Conservation (phyloP, 768 basidiomycete species). For the Lactifluus pinguis region DNA sequence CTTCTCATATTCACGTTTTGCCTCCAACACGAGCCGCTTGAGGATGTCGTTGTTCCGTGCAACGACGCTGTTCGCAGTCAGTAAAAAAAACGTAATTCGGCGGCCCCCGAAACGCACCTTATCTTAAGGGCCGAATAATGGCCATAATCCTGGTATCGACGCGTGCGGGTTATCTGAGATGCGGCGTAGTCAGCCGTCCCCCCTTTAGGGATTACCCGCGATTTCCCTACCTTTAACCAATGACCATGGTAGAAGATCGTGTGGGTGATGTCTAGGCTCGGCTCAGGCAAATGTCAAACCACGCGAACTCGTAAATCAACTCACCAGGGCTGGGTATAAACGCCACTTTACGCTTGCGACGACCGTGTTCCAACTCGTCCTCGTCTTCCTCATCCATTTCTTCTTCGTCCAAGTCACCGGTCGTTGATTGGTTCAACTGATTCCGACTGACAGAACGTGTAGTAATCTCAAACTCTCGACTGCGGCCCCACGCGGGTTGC, state of each 20-base stretch:
- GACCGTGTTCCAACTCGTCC: slow-evolving; percentile 55
- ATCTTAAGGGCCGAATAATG: slow-evolving; percentile 69
- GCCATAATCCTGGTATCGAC: slow-evolving; percentile 67
- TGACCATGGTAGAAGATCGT: slow-evolving; percentile 90
- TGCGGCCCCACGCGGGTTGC: slow-evolving; percentile 88
- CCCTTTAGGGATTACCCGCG: slow-evolving; percentile 11
- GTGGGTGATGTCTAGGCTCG: slow-evolving; percentile 61
- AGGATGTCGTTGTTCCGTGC: slow-evolving; percentile 85
- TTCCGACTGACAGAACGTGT: slow-evolving; percentile 61
- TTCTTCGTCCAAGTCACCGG: slow-evolving; percentile 71
- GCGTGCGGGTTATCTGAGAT: slow-evolving; percentile 65
- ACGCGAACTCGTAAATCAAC: slow-evolving; percentile 20
- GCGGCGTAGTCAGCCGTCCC: not conserved
- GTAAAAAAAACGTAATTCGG: slow-evolving; percentile 15
- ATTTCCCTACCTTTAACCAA: slow-evolving; percentile 64
- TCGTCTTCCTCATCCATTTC: slow-evolving; percentile 46
- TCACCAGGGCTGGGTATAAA: slow-evolving; percentile 76
- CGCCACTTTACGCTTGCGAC: slow-evolving; percentile 65
- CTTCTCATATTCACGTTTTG: slow-evolving; percentile 83
- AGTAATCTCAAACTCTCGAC: slow-evolving; percentile 82
- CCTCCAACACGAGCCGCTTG: slow-evolving; percentile 82
- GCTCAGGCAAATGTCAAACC: slow-evolving; percentile 1
- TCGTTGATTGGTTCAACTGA: slow-evolving; percentile 53
- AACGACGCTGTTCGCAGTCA: slow-evolving; percentile 48
- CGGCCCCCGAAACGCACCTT: slow-evolving; percentile 38